Base-by-base conservation (phyloP, 805 yeast species). In the Metschnikowia proteae region DNA sequence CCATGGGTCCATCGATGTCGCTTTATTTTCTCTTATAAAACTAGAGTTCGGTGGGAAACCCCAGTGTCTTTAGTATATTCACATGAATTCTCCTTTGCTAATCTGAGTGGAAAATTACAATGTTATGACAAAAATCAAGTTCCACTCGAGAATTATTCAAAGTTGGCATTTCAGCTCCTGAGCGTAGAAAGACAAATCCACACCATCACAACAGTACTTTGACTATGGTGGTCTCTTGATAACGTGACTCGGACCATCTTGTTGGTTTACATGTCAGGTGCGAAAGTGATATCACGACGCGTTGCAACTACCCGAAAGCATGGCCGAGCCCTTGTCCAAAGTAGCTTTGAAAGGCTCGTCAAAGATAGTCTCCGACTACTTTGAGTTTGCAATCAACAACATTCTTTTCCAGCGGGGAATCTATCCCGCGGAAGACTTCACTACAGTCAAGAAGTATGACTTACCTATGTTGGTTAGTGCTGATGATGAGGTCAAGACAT, bases 391-490 rank as follows among this genome's bases (percentile, higher is more conserved):
- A 46, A 83, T 91, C 46, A 85, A 88, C 61, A 81, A 84, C 42
- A 87, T 91, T 26, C 75, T 92, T 4, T 91, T 85, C 63, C 97
- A 92, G 64, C 71, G 98, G 45, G 96, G 96, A 0, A 83, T 91
- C 17, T 91, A 91, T 59, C 96, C 96, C 0, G 76, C 87, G 3
- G 95, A 87, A 53, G 96, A 89, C 62, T 91, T 92, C 66, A 77
- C 77, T 45, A 74, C 83, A 1, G 89, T 88, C 2, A 77, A 80
- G 57, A 89, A 88, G 61, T 92, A 88, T 65, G 96, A 88, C 22
- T 66, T 91, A 47, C 85, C 83, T 48, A 67, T 91, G 66, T 71
- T 91, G 38, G 79, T 85, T 27, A 80, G 88, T 3, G 76, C 76
- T 13, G 95, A 89, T 60, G 86, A 83, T 38, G 96, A 88, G 38